These are phyloP conservation scores for Aspergillus chevalieri DNA, from an alignment of 2,329 filamentous ascomycete genomes.

Conservation along the genomic window DNA sequence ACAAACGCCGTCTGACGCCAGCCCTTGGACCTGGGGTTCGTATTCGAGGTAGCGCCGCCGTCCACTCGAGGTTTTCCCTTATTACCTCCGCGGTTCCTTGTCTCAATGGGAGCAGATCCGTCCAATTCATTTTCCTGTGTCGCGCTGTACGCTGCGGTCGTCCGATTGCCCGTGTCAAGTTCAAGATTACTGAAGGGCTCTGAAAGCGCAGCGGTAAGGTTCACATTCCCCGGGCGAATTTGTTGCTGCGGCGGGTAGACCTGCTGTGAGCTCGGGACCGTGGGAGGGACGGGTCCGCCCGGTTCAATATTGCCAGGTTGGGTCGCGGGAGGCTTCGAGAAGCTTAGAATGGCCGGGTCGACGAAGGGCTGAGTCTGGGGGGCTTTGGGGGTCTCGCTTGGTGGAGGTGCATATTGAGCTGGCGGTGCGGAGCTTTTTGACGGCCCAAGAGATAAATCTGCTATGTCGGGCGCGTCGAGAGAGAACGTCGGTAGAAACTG, in stretches of 20 bases:
- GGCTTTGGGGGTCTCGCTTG: conserved; percentile 18
- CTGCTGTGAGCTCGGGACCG: conserved; percentile 19
- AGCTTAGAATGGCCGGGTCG: conserved; percentile 78
- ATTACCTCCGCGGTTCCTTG: conserved; percentile 41
- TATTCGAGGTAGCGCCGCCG: conserved; percentile 23
- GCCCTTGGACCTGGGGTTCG: conserved; percentile 51
- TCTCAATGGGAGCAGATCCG: conserved; percentile 19
- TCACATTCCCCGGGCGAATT: conserved; percentile 20
- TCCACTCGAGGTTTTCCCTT: conserved; percentile 43
- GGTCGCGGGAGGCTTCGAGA: conserved; percentile 36
- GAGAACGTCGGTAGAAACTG: conserved; percentile 49
- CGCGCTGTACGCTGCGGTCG: conserved; percentile 6
- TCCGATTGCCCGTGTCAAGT: conserved; percentile 22
- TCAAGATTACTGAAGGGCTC: conserved; percentile 42
- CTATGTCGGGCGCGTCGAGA: conserved; percentile 53
- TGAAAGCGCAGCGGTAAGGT: conserved; percentile 35
- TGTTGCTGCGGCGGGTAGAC: conserved; percentile 8
- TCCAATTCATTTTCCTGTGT: conserved; percentile 13
- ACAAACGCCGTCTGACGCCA: conserved; percentile 64
- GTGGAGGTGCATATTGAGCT: conserved; percentile 11
- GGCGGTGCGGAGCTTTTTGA: conserved; percentile 13
- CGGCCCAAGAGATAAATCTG: conserved; percentile 43
- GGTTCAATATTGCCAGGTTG: conserved; percentile 1
- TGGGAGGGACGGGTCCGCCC: conserved; percentile 13
- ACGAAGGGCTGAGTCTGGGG: conserved; percentile 51